Evolutionary conservation across 305 asterid species (phyloP).

Genomic region (Stenogyne calaminthoides): DNA sequence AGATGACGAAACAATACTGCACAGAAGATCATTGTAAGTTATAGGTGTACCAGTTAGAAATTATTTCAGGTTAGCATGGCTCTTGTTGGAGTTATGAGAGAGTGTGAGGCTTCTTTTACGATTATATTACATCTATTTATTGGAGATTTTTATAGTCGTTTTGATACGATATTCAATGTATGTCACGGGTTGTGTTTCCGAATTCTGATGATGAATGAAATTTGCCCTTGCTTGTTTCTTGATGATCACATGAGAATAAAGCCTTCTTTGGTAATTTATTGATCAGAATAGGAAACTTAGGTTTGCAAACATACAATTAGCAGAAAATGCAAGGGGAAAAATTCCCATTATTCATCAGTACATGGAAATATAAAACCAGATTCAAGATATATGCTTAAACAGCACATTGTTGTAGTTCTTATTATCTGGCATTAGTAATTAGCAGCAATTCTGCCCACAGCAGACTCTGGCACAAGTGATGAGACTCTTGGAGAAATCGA

Average conservation of each 20-base stretch:
- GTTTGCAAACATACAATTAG: neutral
- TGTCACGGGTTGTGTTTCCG: neutral
- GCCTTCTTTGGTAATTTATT: neutral
- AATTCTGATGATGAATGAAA: conserved; percentile 7
- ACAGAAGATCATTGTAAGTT: conserved; percentile 33
- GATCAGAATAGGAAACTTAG: conserved; percentile 1
- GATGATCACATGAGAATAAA: neutral
- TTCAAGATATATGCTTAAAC: conserved; percentile 10
- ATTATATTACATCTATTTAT: conserved; percentile 22
- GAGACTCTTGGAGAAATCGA: conserved; percentile 33
- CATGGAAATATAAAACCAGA: neutral
- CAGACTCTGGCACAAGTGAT: conserved; percentile 37
- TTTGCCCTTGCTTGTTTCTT: neutral
- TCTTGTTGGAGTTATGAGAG: conserved; percentile 16
- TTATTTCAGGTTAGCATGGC: conserved; percentile 22
- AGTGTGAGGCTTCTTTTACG: conserved; percentile 24
- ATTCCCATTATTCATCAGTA: no score
- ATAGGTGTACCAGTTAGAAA: conserved; percentile 34
- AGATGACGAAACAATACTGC: conserved; percentile 40
- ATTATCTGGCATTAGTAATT: conserved; percentile 32
- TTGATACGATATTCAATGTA: neutral
- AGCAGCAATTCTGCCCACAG: conserved; percentile 42
- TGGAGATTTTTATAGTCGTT: conserved; percentile 7
- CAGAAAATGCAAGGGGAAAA: neutral
- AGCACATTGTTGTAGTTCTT: conserved; percentile 5